phyloP scores from a whole-genome alignment of 257 asterid species.

The Schizonepeta tenuifolia region DNA sequence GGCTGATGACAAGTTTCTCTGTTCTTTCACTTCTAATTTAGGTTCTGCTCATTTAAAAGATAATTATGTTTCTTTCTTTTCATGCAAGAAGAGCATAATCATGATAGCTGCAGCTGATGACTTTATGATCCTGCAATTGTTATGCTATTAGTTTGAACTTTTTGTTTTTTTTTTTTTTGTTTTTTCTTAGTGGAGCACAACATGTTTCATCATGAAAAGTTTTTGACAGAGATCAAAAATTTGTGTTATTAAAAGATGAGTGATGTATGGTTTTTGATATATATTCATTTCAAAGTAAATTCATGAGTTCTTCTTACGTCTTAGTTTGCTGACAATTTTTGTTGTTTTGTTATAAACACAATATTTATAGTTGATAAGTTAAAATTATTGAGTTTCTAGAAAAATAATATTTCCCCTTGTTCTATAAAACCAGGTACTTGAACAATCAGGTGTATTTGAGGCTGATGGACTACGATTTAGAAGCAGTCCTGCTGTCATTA shows the following conservation, averaged over 20 bases:
- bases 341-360: neutral
- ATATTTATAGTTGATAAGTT: neutral
- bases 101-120: constrained; percentile 3
- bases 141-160: neutral
- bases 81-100: constrained; percentile 10
- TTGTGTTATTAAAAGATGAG: neutral
- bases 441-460: constrained; percentile 71
- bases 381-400: constrained; percentile 1
- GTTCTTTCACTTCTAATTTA: neutral
- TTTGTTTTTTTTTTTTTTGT: too few relatives aligned
- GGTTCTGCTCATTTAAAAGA: constrained; percentile 1
- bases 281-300: neutral
- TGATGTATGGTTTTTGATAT: neutral
- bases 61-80: neutral
- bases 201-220: neutral
- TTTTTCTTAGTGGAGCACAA: constrained; percentile 12
- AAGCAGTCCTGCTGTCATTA: constrained; percentile 58
- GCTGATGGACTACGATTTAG: constrained; percentile 60
- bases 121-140: constrained; percentile 1
- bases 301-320: neutral
- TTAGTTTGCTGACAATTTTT: neutral
- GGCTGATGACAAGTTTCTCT: neutral
- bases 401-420: constrained; percentile 1
- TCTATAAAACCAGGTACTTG: constrained; percentile 60
- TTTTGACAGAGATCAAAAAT: neutral